These are phyloP conservation scores for Saprolegnia parasitica DNA, from an alignment of 352 stramenopile genomes.

Conservation along the genomic window DNA sequence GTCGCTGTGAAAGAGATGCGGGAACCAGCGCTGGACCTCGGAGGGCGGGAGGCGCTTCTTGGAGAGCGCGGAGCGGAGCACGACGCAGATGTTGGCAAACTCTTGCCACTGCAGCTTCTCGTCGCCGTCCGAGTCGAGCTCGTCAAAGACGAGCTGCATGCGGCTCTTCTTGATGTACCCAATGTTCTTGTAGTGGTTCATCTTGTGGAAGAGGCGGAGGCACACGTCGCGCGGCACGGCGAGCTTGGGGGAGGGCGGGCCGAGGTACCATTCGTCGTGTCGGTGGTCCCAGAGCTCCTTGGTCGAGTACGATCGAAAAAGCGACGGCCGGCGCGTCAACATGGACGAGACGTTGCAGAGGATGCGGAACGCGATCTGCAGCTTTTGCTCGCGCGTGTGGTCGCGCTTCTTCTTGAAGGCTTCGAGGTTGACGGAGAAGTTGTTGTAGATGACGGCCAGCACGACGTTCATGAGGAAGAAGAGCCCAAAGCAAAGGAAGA, in stretches of 20 bases:
- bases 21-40: slow-evolving; percentile 16
- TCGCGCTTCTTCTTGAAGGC: neutral
- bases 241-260: neutral
- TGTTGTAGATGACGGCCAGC: slow-evolving; percentile 67
- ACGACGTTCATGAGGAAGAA: slow-evolving; percentile 79
- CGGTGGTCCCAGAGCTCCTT: slow-evolving; percentile 28
- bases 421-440: slow-evolving; percentile 33
- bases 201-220: slow-evolving; percentile 25
- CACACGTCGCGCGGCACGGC: slow-evolving; percentile 25
- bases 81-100: slow-evolving; percentile 29
- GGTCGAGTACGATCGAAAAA: slow-evolving; percentile 10
- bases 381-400: slow-evolving; percentile 19
- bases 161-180: slow-evolving; percentile 26
- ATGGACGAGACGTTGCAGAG: slow-evolving; percentile 22
- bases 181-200: slow-evolving; percentile 31
- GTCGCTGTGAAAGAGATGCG: neutral
- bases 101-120: slow-evolving; percentile 24
- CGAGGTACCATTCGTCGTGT: slow-evolving; percentile 28
- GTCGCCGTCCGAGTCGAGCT: slow-evolving; percentile 29
- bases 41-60: neutral
- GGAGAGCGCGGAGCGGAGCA: slow-evolving; percentile 18
- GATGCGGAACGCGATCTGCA: slow-evolving; percentile 25
- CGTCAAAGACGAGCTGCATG: slow-evolving; percentile 29
- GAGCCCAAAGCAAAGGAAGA: slow-evolving; percentile 58
- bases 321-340: neutral